These are phyloP conservation scores for Rosa lucieae DNA, from an alignment of 306 rosid genomes.

Conservation along the genomic window DNA sequence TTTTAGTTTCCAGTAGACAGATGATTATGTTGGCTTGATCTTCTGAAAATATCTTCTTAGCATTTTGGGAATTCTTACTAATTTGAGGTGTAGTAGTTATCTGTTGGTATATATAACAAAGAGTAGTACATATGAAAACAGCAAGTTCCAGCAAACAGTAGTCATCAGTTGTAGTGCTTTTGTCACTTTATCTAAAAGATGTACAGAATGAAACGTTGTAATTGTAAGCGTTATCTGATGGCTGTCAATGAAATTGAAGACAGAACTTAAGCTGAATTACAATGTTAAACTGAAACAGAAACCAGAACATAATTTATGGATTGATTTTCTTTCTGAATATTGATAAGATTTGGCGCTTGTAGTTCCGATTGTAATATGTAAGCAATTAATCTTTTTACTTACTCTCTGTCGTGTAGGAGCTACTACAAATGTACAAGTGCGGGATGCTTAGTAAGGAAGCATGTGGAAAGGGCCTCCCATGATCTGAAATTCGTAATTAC, in stretches of 20 bases:
- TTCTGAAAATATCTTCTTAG: background rate
- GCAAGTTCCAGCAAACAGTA: background rate
- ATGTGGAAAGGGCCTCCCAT: conserved; percentile 90
- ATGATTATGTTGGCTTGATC: background rate
- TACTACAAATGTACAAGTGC: conserved; percentile 95
- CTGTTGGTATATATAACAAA: background rate
- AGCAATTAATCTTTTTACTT: conserved; percentile 16
- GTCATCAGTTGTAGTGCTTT: background rate
- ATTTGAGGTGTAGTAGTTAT: background rate
- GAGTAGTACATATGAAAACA: background rate
- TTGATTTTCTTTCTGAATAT: background rate
- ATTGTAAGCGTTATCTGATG: too few species aligned
- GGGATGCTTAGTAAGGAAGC: conserved; percentile 83
- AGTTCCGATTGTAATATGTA: background rate
- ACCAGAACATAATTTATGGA: background rate
- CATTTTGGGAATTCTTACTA: background rate
- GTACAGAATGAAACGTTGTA: background rate
- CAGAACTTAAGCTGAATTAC: background rate
- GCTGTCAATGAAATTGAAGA: background rate
- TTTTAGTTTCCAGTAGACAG: background rate
- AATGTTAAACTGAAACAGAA: background rate
- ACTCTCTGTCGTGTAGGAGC: conserved; percentile 55
- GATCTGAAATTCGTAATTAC: conserved; percentile 67
- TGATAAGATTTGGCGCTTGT: background rate
- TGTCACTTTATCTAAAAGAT: background rate